Evolutionary conservation across 2,329 filamentous ascomycete genomes (phyloP), one percentile per base, ranked within the genome.

Genomic region (Geosmithia flava): DNA sequence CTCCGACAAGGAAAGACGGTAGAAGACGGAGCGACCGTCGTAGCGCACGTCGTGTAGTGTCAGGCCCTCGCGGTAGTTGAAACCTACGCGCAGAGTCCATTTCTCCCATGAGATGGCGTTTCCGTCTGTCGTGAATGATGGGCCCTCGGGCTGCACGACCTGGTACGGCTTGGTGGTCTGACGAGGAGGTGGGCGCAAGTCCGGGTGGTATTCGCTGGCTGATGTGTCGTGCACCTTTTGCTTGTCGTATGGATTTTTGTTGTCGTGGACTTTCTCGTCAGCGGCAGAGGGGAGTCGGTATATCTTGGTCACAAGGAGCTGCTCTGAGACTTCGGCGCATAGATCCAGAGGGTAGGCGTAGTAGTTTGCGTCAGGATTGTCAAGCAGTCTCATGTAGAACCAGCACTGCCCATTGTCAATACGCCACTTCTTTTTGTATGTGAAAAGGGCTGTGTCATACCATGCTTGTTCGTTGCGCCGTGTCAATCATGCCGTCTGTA

Each of bases 1-100:
- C 58, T 86, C 83, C 46, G 74, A 74, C 30, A 85, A 67, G 29
- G 75, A 76, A 16, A 86, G 59, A 1, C 82, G 71, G 60, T 85
- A 80, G 57, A 85, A 74, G 19, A 85, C 64, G 48, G 72, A 77
- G 41, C 79, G 70, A n/a, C 71, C 75, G 55, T 81, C 78, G 54
- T 81, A 85, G 53, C 71, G 70, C 8, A 86, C 63, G 54, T 86
- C 78, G 55, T 85, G 80, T 2, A 87, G 70, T 2, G 80, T 80
- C 11, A 77, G 72, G 42, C 82, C 81, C 60, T 86, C 83, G 8
- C 82, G 47, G 48, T 75, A 72, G 65, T 83, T 85, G 68, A 83
- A 85, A 13, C 75, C 75, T 11, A 87, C 74, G 23, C 80, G 68
- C 62, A 87, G 77, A 2, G 72, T 68, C 80, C 81, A 85, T 56